Conservation (phyloP, 2,329 filamentous ascomycete genomes). For the Orbilia oligospora region DNA sequence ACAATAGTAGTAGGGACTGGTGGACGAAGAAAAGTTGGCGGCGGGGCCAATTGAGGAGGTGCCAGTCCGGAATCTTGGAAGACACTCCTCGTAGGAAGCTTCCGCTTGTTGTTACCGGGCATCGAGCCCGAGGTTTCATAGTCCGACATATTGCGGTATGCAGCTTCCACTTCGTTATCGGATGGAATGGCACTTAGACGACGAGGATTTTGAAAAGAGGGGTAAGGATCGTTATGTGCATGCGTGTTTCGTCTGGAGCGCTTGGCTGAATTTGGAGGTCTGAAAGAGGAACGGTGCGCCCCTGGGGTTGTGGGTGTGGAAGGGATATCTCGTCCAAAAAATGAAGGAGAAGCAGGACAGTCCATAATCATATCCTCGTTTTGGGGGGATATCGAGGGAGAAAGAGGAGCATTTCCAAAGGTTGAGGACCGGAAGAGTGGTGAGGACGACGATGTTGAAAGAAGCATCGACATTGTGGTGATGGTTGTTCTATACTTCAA, state of each 20-base stretch:
- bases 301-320: conserved; percentile 57
- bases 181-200: conserved; percentile 54
- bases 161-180: conserved; percentile 52
- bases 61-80: conserved; percentile 49
- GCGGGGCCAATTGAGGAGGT: conserved; percentile 46
- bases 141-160: conserved; percentile 57
- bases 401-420: conserved; percentile 47
- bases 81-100: conserved; percentile 45
- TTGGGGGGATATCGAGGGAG: conserved; percentile 48
- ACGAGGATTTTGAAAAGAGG: conserved; percentile 47
- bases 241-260: conserved; percentile 54
- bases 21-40: conserved; percentile 44
- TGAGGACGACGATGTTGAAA: conserved; percentile 41
- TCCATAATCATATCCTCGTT: conserved; percentile 59
- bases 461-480: conserved; percentile 55
- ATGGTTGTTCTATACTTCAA: not conserved
- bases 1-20: conserved; percentile 14
- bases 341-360: conserved; percentile 51
- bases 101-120: conserved; percentile 40
- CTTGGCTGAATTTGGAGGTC: conserved; percentile 58
- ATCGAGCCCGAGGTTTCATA: conserved; percentile 51
- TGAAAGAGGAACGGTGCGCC: conserved; percentile 41
- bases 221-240: conserved; percentile 49
- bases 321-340: conserved; percentile 51
- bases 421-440: conserved; percentile 50